Evolutionary conservation across 192 early-diverging fungal genomes (phyloP), one percentile per base, ranked within the genome.

Genomic region (Backusella psychrophila): DNA sequence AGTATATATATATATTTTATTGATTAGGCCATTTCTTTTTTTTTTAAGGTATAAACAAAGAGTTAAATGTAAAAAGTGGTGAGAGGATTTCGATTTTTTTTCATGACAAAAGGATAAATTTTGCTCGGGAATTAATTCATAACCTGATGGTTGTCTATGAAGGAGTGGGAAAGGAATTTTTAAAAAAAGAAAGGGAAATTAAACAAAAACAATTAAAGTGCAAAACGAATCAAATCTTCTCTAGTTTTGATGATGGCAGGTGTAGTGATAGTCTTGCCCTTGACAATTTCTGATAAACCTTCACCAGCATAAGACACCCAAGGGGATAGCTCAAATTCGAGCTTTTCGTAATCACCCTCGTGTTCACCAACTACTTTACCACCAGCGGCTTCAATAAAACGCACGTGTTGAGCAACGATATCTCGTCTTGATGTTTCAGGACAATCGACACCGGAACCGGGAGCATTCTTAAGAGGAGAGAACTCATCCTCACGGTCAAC

Each of bases 401-500:
- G 90, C 35, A 93, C 85, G 79, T 94, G 93, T 83, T 98, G 98
- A 31, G 85, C 83, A 74, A 97, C 85, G 41, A 98, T 95, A 77
- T 98, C 96, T 17, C 89, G 87, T 69, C 96, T 87, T 63, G 94
- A 95, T 0, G 98, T 99, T 83, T 98, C 97, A 39, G 98, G 98
- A 75, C 90, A 92, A 84, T 99, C 98, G 38, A 77, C 76, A 36
- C 92, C 96, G 36, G 91, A 77, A 31, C 96, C 96, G 6, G 97
- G 96, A 9, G 95, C 97, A 79, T 99, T 99, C 90, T 99, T 99
- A 66, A 99, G 84, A 21, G 98, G 98, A 21, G 94, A 95, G 78
- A 99, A 99, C 87, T 99, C 97, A 69, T 99, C 98, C 39, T 88
- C 89, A 68, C 98, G 93, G 66, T 93, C 91, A 44, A 93, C 92